Base-by-base conservation (phyloP, 2,329 filamentous ascomycete species). In the Drechslera avenae region DNA sequence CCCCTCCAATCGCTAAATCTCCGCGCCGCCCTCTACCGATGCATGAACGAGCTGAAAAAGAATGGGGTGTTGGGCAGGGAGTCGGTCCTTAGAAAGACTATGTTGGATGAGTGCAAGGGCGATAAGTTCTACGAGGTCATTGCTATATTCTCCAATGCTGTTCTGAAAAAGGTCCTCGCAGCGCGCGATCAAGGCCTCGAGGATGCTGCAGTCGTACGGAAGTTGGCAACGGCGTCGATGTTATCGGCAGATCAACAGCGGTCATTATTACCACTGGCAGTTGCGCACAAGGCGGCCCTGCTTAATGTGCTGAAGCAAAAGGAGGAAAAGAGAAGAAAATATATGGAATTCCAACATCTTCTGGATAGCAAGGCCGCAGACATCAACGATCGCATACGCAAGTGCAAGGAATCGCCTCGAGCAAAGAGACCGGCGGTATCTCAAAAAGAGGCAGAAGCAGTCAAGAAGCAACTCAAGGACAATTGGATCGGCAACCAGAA, bases 91-190 rank as follows among this genome's bases (percentile, higher is more conserved):
- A 85, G 94, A 43, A 97, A 96, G 77, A 96, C 91, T 0, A 96
- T 97, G 90, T 79, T 99, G 43, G 94, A 99, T 69, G 93, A 99
- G 64, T 99, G 94, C 76, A 92, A 89, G 60, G 93, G 93, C 5
- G 91, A 96, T 46, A 87, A 90, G 57, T 84, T 97, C 46, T 91
- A 92, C 69, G 94, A 99, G 68, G 77, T 96, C 1, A 80, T 97
- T 21, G 85, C 90, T 3, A 80, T 85, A 0, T 95, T 99, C 64
- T 97, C 93, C 1, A 89, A 89, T 12, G 83, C 86, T 0, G 91
- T 96, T 0, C 73, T 97, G 55, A 89, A 89, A 66, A 91, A 87
- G 66, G 73, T 83, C 1, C 74, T 89, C 1, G 76, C 80, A 0
- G 77, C 34, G 68, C 77, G 78, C 33, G 79, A 82, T 8, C 82